Conservation (phyloP, 1,284 basidiomycete species). For the Neotropicomus parvogracilis region DNA sequence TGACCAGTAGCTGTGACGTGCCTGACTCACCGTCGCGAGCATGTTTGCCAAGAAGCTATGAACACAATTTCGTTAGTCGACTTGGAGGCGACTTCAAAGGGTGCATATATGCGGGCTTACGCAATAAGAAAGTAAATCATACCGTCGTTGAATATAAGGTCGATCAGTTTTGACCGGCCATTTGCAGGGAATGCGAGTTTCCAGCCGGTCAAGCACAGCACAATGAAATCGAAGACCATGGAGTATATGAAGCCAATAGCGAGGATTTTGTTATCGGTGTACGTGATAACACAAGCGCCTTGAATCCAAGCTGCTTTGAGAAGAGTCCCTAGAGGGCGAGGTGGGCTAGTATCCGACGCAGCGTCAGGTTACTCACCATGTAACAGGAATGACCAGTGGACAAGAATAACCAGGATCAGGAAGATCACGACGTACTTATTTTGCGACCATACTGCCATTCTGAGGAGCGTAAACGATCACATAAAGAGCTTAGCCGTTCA, state of each 20-base stretch:
- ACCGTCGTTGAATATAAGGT: constrained; percentile 66
- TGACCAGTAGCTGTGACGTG: background rate
- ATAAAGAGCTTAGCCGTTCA: background rate
- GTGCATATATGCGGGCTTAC: constrained; percentile 41
- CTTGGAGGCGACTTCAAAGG: background rate
- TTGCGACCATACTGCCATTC: constrained; percentile 70
- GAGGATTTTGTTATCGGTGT: constrained; percentile 54
- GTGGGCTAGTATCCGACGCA: background rate
- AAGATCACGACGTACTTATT: constrained; percentile 53
- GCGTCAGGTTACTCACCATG: constrained; percentile 47
- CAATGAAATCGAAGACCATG: constrained; percentile 67
- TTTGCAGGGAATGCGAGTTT: constrained; percentile 48
- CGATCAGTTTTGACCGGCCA: constrained; percentile 54
- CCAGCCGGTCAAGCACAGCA: constrained; percentile 56
- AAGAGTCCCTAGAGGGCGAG: constrained; percentile 45
- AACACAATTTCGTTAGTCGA: constrained; percentile 1
- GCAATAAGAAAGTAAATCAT: constrained; percentile 72
- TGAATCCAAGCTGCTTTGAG: constrained; percentile 56
- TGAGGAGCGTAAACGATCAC: constrained; percentile 25
- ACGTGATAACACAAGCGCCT: constrained; percentile 51
- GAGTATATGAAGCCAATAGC: constrained; percentile 68
- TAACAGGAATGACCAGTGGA: constrained; percentile 74
- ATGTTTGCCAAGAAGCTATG: constrained; percentile 62
- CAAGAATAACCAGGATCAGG: constrained; percentile 59
- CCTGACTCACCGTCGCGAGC: constrained; percentile 52